Evolutionary conservation across 352 stramenopile species (phyloP).

Genomic region (Phytophthora macrochlamydospora): DNA sequence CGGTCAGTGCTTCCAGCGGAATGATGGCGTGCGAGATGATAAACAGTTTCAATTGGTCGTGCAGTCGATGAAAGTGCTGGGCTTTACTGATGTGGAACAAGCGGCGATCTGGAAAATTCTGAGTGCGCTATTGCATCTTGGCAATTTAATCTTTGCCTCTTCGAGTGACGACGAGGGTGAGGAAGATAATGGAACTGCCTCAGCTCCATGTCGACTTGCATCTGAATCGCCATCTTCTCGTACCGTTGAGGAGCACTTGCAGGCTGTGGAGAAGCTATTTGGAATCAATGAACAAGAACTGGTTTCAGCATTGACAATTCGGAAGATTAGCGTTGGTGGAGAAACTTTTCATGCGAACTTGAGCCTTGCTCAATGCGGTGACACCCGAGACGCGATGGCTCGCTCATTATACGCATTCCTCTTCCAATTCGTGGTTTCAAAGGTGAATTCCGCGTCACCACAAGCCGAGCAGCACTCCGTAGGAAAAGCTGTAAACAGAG

Average conservation of each 20-base stretch:
- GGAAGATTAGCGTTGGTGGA: constrained; percentile 74
- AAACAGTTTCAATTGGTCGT: constrained; percentile 67
- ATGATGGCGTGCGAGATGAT: constrained; percentile 69
- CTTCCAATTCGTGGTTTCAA: constrained; percentile 85
- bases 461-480: constrained; percentile 18
- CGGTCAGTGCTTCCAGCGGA: constrained; percentile 67
- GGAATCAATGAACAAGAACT: constrained; percentile 51
- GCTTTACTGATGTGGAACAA: constrained; percentile 69
- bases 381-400: constrained; percentile 74
- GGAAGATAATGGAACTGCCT: constrained; percentile 40
- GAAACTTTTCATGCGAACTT: constrained; percentile 75
- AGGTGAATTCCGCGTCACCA: constrained; percentile 67
- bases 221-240: constrained; percentile 39
- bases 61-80: constrained; percentile 75
- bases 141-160: constrained; percentile 77
- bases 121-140: constrained; percentile 80
- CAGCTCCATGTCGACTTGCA: constrained; percentile 45
- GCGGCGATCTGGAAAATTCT: constrained; percentile 69
- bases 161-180: constrained; percentile 61
- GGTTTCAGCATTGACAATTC: constrained; percentile 57
- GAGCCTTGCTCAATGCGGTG: constrained; percentile 63
- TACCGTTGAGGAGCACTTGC: constrained; percentile 44
- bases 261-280: constrained; percentile 49
- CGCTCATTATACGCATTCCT: constrained; percentile 83
- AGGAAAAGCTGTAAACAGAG: constrained; percentile 19